phyloP scores from a whole-genome alignment of 2,329 filamentous ascomycete genomes.

The Cladophialophora immunda region DNA sequence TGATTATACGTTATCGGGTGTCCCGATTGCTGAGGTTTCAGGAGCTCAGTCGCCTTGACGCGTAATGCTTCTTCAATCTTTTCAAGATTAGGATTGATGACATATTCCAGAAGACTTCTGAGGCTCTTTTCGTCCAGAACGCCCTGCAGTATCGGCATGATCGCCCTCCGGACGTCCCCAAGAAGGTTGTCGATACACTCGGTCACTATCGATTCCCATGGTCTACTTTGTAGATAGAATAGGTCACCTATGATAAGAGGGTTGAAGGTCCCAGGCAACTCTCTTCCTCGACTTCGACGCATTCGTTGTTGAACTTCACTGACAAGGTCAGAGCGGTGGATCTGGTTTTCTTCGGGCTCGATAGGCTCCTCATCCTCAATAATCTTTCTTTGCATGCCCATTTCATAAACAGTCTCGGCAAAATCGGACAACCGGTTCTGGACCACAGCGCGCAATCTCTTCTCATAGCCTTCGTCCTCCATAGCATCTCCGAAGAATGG shows the following conservation, averaged over 20 bases:
- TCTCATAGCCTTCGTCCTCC: conserved; percentile 41
- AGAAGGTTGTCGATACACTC: conserved; percentile 50
- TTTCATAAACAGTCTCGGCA: conserved; percentile 27
- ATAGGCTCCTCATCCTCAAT: conserved; percentile 33
- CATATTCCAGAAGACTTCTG: conserved; percentile 47
- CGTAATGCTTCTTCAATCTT: conserved; percentile 48
- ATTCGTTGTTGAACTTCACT: conserved; percentile 52
- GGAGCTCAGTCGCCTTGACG: conserved; percentile 54
- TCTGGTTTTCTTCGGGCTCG: conserved; percentile 30
- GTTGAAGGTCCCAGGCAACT: conserved; percentile 67
- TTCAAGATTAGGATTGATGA: conserved; percentile 54
- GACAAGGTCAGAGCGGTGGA: conserved; percentile 50
- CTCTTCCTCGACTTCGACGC: conserved; percentile 58
- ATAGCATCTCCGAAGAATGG: conserved; percentile 45
- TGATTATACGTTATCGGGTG: conserved; percentile 51
- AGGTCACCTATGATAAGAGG: conserved; percentile 66
- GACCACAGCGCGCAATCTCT: conserved; percentile 46
- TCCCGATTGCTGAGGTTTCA: conserved; percentile 55
- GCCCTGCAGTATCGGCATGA: conserved; percentile 47
- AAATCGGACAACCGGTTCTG: conserved; percentile 41
- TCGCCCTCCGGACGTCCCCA: conserved; percentile 46
- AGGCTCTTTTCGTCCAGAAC: conserved; percentile 53
- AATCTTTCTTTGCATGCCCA: conserved; percentile 31
- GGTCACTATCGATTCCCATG: conserved; percentile 59
- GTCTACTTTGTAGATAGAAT: conserved; percentile 66